Conservation (phyloP, 1,284 basidiomycete genomes). For the Sporisorium graminicola region DNA sequence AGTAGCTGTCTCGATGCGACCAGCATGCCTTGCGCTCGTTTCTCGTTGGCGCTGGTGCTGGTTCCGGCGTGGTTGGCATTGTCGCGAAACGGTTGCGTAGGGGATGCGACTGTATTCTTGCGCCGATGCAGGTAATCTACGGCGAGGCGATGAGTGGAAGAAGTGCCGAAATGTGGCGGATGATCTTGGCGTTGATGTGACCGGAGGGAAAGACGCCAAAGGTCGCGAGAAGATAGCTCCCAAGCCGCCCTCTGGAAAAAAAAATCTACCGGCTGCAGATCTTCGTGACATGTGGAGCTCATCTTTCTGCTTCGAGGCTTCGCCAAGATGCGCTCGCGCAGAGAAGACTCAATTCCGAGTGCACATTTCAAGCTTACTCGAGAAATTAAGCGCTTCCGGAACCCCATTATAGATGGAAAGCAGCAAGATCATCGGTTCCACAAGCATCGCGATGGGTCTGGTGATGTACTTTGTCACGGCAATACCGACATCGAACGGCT, state of each 20-base stretch:
- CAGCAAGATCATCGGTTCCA: no score
- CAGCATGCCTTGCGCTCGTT: constrained; percentile 64
- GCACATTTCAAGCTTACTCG: no score
- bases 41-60: constrained; percentile 58
- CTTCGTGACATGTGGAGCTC: constrained; percentile 1
- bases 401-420: no score
- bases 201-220: not conserved
- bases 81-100: not conserved
- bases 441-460: no score
- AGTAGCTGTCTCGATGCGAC: constrained; percentile 65
- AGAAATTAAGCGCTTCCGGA: no score
- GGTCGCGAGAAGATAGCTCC: not conserved
- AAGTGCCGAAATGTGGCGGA: not conserved
- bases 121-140: not conserved
- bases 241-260: not conserved
- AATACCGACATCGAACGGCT: no score
- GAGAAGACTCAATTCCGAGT: not conserved
- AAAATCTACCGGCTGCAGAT: no score
- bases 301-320: constrained; percentile 15
- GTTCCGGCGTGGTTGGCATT: constrained; percentile 34
- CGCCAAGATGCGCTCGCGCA: constrained; percentile 12
- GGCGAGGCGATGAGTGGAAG: not conserved
- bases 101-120: not conserved
- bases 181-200: not conserved
- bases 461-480: no score